A percentile compares a stretch with the other conserved stretches of the same genome.
Evolutionary conservation across 75 land plant species (phyloP).

Genomic region (Adiantum capillusveneris): DNA sequence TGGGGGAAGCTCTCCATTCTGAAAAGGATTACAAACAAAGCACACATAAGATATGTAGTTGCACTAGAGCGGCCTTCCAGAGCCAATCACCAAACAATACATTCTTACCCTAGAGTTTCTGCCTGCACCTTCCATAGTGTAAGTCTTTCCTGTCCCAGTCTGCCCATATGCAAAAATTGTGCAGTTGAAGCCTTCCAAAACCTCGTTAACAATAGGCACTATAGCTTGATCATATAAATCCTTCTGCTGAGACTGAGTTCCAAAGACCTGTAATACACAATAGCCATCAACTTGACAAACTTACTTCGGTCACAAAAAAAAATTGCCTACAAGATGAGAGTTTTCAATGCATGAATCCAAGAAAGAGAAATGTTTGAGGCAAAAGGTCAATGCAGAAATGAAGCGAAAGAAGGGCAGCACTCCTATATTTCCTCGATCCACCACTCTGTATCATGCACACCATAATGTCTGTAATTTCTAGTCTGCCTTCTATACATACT

Average conservation of each 20-base stretch:
- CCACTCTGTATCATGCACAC: too few species aligned
- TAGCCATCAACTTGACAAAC: not conserved
- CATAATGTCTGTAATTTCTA: too few species aligned
- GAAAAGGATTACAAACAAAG: not conserved
- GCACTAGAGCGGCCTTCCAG: not conserved
- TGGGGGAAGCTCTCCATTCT: conserved; percentile 50
- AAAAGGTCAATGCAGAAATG: not conserved
- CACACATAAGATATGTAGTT: too few species aligned
- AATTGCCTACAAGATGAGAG: not conserved
- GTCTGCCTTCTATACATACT: too few species aligned
- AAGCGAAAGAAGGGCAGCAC: too few species aligned
- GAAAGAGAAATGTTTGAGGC: not conserved
- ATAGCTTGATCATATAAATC: conserved; percentile 81
- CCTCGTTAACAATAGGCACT: conserved; percentile 72
- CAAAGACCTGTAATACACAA: conserved; percentile 49
- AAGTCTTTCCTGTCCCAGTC: conserved; percentile 85
- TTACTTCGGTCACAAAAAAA: not conserved
- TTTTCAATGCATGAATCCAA: not conserved
- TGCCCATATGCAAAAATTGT: conserved; percentile 87
- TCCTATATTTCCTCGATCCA: too few species aligned
- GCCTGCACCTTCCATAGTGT: conserved; percentile 80
- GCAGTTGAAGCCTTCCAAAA: conserved; percentile 75
- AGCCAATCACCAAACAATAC: not conserved
- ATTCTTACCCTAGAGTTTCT: conserved; percentile 50
- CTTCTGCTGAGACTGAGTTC: conserved; percentile 52